Conservation (phyloP, 768 basidiomycete genomes). For the Aureoboletus auriporus region DNA sequence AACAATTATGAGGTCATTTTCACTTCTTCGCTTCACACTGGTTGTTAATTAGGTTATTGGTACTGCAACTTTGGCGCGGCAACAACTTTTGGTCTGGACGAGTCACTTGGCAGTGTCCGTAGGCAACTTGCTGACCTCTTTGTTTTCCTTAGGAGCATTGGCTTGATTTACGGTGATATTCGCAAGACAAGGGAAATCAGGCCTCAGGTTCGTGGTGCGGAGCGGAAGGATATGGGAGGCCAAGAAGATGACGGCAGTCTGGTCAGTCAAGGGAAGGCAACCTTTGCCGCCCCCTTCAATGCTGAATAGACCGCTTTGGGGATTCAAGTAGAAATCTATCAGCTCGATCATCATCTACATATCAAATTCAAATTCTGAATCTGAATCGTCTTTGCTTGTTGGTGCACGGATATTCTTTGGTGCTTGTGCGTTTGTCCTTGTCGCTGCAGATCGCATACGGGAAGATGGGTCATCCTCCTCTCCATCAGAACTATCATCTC, state of each 20-base stretch:
- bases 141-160: conserved; percentile 56
- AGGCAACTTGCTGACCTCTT: conserved; percentile 69
- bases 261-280: conserved; percentile 61
- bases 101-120: conserved; percentile 54
- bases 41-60: conserved; percentile 47
- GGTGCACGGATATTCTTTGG: conserved; percentile 53
- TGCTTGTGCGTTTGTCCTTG: conserved; percentile 48
- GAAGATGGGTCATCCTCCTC: conserved; percentile 52
- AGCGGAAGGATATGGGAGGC: conserved; percentile 74
- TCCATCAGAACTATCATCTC: conserved; percentile 40
- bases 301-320: conserved; percentile 30
- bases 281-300: conserved; percentile 62
- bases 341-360: conserved; percentile 34
- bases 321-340: neutral
- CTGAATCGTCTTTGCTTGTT: conserved; percentile 60
- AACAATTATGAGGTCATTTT: conserved; percentile 60
- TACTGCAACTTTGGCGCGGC: conserved; percentile 67
- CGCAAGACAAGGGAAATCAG: conserved; percentile 46
- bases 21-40: neutral
- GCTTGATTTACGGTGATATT: conserved; percentile 54
- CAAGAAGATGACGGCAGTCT: conserved; percentile 60
- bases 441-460: conserved; percentile 52
- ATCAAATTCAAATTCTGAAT: conserved; percentile 77
- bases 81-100: conserved; percentile 56
- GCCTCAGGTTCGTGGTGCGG: conserved; percentile 54